These are phyloP conservation scores for Hemileccinum impolitum DNA, from an alignment of 768 basidiomycete species.

Conservation along the genomic window DNA sequence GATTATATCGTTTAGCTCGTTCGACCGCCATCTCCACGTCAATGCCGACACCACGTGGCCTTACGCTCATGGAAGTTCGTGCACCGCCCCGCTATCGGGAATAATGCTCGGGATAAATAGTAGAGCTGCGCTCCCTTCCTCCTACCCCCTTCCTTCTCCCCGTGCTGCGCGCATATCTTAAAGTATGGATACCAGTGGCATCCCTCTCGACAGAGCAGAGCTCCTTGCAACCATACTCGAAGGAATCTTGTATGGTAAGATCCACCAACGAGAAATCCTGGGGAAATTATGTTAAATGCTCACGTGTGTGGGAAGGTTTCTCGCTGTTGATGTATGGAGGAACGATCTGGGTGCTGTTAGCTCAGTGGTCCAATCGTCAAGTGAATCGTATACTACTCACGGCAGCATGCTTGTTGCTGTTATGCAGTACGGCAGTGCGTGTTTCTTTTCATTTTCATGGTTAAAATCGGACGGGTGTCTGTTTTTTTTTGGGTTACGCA, in stretches of 20 bases:
- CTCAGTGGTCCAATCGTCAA: neutral
- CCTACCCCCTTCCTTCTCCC: too few relatives aligned
- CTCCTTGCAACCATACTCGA: conserved; percentile 4
- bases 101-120: too few relatives aligned
- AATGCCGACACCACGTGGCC: too few relatives aligned
- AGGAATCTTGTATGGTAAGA: conserved; percentile 5
- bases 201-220: conserved; percentile 6
- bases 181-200: neutral
- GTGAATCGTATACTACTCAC: neutral
- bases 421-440: conserved; percentile 22
- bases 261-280: neutral
- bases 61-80: too few relatives aligned
- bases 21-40: too few relatives aligned
- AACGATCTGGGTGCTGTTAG: conserved; percentile 21
- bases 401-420: conserved; percentile 16
- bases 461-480: neutral
- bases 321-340: conserved; percentile 30
- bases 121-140: too few relatives aligned
- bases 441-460: neutral
- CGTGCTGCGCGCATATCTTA: too few relatives aligned
- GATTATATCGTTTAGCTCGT: too few relatives aligned
- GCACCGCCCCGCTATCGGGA: too few relatives aligned
- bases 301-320: conserved; percentile 20
- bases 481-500: neutral
- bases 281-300: neutral